Evolutionary conservation across 768 basidiomycete species (phyloP), one percentile per base, ranked within the genome.

Genomic region (Macrolepiota fuliginosa): DNA sequence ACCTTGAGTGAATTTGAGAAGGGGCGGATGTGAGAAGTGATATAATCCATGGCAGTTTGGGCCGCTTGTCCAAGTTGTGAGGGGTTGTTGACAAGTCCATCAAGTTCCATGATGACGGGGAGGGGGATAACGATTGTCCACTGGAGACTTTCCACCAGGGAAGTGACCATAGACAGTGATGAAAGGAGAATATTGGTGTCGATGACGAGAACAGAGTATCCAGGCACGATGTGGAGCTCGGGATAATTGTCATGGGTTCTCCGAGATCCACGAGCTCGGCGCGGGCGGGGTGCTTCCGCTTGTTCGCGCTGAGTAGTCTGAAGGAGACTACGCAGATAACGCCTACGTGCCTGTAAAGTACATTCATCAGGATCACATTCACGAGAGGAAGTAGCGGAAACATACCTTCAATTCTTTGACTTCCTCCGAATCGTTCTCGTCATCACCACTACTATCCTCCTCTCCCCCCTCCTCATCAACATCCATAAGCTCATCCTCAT

Each of bases 181-280:
- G 92, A 90, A 15, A 98, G 82, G 0, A 99, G 79, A 59, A 98
- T 92, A 76, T 98, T 98, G 52, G 96, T 98, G 74, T 98, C 96
- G 69, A 96, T 79, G 29, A 99, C 89, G 61, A 99, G 88, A 49
- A 90, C 79, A 11, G 94, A 94, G 74, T 94, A 97, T 2, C 96
- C 96, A 2, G 92, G 82, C 5, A 91, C 77, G 65, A 94, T 83
- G 52, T 78, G 76, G 17, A 91, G 71, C 9, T 75, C 73, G 12
- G 81, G 75, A 13, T 73, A 80, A 4, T 72, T 70, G 22, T 70
- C 72, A 29, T 67, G 63, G 17, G 70, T 65, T 60, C 72, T 72
- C 47, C 63, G 67, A 11, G 59, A 64, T 62, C 62, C 70, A 64
- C 65, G 73, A 62, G 67, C 73, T 56, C 52, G 72, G 69, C 50